Conservation (phyloP, 148 eudicot species). For the Heliamphora exappendiculata region DNA sequence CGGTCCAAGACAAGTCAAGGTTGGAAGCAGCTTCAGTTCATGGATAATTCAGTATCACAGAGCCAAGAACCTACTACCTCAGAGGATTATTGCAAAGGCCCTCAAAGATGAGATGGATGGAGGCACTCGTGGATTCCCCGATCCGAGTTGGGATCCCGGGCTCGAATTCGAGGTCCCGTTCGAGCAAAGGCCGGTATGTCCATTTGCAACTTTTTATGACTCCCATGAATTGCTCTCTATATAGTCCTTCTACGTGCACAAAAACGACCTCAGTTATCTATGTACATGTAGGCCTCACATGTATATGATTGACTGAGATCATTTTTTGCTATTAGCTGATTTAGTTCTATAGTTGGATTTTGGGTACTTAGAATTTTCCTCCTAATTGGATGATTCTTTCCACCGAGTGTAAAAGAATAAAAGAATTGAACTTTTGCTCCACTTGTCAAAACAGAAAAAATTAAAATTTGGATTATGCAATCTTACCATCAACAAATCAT, state of each 20-base stretch:
- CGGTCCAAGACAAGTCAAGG: conserved; percentile 29
- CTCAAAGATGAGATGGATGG: conserved; percentile 68
- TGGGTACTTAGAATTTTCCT: too few relatives aligned
- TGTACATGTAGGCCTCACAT: not conserved
- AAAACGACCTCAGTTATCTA: not conserved
- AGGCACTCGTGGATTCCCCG: conserved; percentile 51
- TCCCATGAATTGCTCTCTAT: not conserved
- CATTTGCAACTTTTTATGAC: not conserved
- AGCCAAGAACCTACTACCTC: conserved; percentile 20
- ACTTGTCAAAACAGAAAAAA: not conserved
- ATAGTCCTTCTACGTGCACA: too few relatives aligned
- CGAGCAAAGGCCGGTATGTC: conserved; percentile 90
- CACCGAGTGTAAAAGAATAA: not conserved
- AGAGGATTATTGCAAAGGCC: conserved; percentile 40
- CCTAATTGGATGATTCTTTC: too few relatives aligned
- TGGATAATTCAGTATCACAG: conserved; percentile 34
- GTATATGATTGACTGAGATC: not conserved
- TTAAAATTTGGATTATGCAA: not conserved
- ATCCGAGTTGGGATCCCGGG: conserved; percentile 90
- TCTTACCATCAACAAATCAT: not conserved
- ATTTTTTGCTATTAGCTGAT: too few relatives aligned
- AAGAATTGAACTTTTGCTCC: not conserved
- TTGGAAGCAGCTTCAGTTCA: conserved; percentile 29
- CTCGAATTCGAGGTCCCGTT: conserved; percentile 88
- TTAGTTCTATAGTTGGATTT: too few relatives aligned